Base-by-base conservation (phyloP, 352 stramenopile species). In the Phytophthora citrophthora region DNA sequence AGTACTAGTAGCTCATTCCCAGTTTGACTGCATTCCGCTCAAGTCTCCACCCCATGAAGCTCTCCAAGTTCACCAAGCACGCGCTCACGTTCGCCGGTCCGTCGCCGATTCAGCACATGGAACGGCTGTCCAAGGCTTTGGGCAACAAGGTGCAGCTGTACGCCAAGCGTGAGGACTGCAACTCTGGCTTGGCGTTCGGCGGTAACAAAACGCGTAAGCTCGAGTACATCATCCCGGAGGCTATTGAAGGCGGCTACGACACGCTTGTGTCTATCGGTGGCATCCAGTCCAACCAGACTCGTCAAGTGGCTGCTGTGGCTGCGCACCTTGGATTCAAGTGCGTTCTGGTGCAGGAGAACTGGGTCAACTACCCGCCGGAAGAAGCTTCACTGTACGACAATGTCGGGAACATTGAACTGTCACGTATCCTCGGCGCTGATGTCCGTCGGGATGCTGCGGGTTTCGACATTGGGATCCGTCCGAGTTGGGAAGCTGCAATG, bases 151-250 rank as follows among this genome's bases (percentile, higher is more conserved):
- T 76, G 36, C 68, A 76, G 55, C 46, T 76, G 38, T 76, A 76
- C 54, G 68, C 68, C 48, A 76, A 76, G 58, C 68, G 68, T 8
- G 68, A 73, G 36, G 68, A 76, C 44, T 76, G 68, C 54, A 76
- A 76, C 49, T 76, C 68, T 5, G 68, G 68, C 9, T 18, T 76
- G 41, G 68, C 68, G 16, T 76, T 76, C 38, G 68, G 68, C 27
- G 68, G 68, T 10, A 76, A 76, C 54, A 76, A 76, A 54, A 76
- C 68, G 44, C 68, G 68, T 18, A 76, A 76, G 36, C 68, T 76
- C 49, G 68, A 76, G 58, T 76, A 76, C 24, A 76, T 76, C 40
- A 70, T 76, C 29, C 68, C 68, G 7, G 68, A 76, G 29, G 68
- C 68, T 26, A 76, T 76, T 9, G 63, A 73, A 11, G 68, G 68